Evolutionary conservation across 148 eudicot species (phyloP), one percentile per base, ranked within the genome.

Genomic region (Polygonum maritimum): DNA sequence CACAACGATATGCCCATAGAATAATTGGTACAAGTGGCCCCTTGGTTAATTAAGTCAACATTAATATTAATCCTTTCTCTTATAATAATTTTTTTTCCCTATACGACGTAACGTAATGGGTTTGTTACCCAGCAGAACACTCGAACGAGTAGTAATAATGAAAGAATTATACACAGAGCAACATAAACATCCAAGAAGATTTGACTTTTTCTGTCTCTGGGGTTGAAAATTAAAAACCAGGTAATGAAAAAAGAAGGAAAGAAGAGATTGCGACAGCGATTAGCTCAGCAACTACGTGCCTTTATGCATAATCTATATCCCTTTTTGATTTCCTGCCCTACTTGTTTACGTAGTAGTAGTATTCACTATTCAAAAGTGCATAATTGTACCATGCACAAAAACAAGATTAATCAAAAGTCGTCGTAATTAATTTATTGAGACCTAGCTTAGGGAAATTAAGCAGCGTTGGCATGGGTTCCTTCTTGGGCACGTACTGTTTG

Each of bases 371-470:
- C 31, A 55, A 18, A 55, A 5, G 41, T 39, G 3, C 62, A 55
- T 55, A n/a, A 54, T 54, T 18, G 60, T 16, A 54, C 26, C 60
- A 54, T 54, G 1, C 31, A 26, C 1, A 26, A 55, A 55, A 55
- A 55, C 62, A 55, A 55, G 22, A 55, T 55, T 55, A 55, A 19
- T 18, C 5, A 55, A 55, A 55, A 18, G 10, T 2, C 22, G 18
- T 48, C 18, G 62, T 4, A 55, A 48, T 48, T 48, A 48, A 48
- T 16, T 19, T 7, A 75, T 76, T 77, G 74, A 71, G 48, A 62
- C 38, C 71, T 73, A 26, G 31, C 31, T 67, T 49, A 74, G 58
- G 16, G 73, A 45, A 19, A 72, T 21, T 52, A 21, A 69, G 22
- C 62, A 55, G 9, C 62, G 18, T 54, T 14, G 18, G 58, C 6